A percentile compares a stretch with the other conserved stretches of the same genome.
These are phyloP conservation scores for Boletus edulis DNA, from an alignment of 768 basidiomycete species.

Conservation along the genomic window DNA sequence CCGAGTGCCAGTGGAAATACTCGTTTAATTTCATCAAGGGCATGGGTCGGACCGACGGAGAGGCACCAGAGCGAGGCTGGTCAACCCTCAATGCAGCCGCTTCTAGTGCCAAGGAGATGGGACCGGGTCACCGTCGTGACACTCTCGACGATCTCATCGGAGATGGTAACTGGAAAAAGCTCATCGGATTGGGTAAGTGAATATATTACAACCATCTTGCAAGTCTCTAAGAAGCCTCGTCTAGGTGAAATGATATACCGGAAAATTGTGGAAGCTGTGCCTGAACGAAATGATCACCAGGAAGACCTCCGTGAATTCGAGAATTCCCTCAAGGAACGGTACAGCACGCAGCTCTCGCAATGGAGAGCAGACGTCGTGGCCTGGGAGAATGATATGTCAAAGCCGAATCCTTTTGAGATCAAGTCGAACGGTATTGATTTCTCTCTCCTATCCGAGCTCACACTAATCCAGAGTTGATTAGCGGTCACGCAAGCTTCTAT, in stretches of 20 bases:
- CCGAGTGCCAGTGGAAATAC: no score
- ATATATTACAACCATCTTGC: neutral
- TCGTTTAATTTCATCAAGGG: neutral
- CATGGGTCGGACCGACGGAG: neutral
- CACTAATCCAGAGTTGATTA: neutral
- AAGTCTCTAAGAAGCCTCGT: neutral
- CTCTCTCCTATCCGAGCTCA: no score
- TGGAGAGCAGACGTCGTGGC: neutral
- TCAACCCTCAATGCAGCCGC: neutral
- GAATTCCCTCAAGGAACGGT: neutral
- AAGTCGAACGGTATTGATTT: neutral
- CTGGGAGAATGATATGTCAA: constrained; percentile 6
- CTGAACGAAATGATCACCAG: constrained; percentile 4
- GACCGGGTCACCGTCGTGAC: neutral
- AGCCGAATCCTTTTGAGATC: constrained; percentile 10
- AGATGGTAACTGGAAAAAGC: constrained; percentile 16
- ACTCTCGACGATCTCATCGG: neutral
- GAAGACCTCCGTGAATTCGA: constrained; percentile 3
- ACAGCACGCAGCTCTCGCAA: neutral
- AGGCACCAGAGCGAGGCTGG: neutral
- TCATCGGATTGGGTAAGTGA: constrained; percentile 20
- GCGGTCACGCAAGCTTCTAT: neutral
- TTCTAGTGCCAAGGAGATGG: neutral
- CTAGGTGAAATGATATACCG: neutral
- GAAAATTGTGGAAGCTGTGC: constrained; percentile 3